phyloP scores from a whole-genome alignment of 75 land plant species.

The Gnetum montanum region DNA sequence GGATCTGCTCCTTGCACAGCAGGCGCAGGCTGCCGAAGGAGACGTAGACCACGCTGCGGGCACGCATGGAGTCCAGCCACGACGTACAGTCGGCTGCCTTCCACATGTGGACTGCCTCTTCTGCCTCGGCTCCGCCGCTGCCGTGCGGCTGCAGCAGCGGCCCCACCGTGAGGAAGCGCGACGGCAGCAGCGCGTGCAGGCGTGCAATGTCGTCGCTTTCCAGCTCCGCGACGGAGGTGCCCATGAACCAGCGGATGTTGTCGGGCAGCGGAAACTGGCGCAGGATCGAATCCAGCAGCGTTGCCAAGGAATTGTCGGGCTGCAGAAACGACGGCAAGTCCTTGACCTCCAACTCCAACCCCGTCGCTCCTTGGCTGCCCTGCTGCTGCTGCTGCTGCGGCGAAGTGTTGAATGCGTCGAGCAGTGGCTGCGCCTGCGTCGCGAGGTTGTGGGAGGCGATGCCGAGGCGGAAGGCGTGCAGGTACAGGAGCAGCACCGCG shows the following conservation, averaged over 20 bases:
- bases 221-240: constrained; percentile 47
- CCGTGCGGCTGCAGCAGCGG: constrained; percentile 26
- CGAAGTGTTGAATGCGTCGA: background rate
- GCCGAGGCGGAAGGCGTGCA: background rate
- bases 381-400: background rate
- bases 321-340: constrained; percentile 50
- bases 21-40: constrained; percentile 20
- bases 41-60: constrained; percentile 8
- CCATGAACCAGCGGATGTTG: constrained; percentile 35
- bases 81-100: background rate
- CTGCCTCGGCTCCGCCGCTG: background rate
- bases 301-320: constrained; percentile 19
- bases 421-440: too few relatives aligned
- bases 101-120: constrained; percentile 2
- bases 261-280: constrained; percentile 5
- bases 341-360: constrained; percentile 26
- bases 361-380: background rate
- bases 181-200: constrained; percentile 4
- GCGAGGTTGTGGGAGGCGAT: too few relatives aligned
- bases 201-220: constrained; percentile 31
- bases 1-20: constrained; percentile 7
- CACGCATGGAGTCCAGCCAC: constrained; percentile 11
- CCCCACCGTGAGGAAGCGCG: constrained; percentile 52
- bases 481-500: constrained; percentile 3
- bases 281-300: constrained; percentile 1